Conservation (phyloP, 2,329 filamentous ascomycete species). For the Xylaria sp. region DNA sequence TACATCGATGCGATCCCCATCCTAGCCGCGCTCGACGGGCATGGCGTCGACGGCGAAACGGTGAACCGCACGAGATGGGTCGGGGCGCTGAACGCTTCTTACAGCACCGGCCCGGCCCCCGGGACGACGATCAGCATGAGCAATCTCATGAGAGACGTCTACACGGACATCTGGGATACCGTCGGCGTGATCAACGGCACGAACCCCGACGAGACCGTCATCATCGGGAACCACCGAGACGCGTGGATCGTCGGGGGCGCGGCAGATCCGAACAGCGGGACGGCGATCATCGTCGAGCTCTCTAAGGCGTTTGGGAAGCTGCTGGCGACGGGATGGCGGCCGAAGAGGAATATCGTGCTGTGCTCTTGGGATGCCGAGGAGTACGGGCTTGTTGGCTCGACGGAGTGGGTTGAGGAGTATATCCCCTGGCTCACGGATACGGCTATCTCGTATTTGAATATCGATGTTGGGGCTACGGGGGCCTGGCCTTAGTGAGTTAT, state of each 20-base stretch:
- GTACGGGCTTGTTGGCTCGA: constrained; percentile 82
- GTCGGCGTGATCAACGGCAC: constrained; percentile 85
- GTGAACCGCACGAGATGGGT: constrained; percentile 71
- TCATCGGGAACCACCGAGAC: constrained; percentile 85
- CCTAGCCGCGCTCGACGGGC: constrained; percentile 80
- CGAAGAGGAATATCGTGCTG: constrained; percentile 81
- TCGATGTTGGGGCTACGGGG: constrained; percentile 75
- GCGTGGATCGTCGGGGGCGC: constrained; percentile 88
- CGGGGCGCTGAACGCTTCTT: constrained; percentile 60
- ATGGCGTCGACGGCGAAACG: constrained; percentile 74
- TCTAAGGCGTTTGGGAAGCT: constrained; percentile 77
- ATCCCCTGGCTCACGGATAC: constrained; percentile 78
- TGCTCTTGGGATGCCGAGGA: constrained; percentile 79
- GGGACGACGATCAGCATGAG: constrained; percentile 71
- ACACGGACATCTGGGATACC: constrained; percentile 79
- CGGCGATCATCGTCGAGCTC: constrained; percentile 80
- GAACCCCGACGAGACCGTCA: constrained; percentile 77
- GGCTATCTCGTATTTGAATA: constrained; percentile 82
- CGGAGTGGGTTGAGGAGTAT: constrained; percentile 89
- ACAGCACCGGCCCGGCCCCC: constrained; percentile 60
- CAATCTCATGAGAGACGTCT: constrained; percentile 77
- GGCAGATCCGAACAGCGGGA: constrained; percentile 85
- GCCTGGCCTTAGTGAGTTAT: constrained; percentile 58
- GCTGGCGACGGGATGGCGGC: constrained; percentile 80
- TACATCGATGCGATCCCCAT: constrained; percentile 81